Evolutionary conservation across 2,329 filamentous ascomycete species (phyloP), one percentile per base, ranked within the genome.

Genomic region (Coniochaeta sp.): DNA sequence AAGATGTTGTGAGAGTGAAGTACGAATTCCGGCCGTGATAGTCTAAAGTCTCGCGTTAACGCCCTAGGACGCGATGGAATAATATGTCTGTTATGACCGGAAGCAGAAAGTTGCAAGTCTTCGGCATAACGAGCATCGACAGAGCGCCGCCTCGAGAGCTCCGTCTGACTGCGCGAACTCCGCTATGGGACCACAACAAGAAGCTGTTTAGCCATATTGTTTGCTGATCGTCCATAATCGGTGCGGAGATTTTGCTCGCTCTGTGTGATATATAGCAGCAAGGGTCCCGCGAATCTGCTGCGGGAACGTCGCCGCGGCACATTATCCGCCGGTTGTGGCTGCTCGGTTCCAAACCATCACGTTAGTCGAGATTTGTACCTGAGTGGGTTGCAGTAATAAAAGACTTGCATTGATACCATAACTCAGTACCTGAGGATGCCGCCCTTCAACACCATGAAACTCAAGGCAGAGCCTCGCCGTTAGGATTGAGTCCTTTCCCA

Each of bases 241-340:
- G 38, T 55, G n/a, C 52, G 52, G 52, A 55, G 52, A 40, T 40
- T 16, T 17, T 40, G 38, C 38, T 40, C 3, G 38, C n/a, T 40
- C 17, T 5, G 4, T 2, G 47, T 17, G 6, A n/a, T 9, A 16
- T 8, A 36, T 19, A 17, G 24, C 31, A 36, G 54, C 19, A 56
- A 22, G 31, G 54, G 31, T 28, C 16, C 26, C 4, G 36, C 5
- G 26, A 8, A 55, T 36, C 8, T 14, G 17, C 19, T 52, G 47
- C 47, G 24, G 47, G 47, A 52, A 56, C 54, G 19, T 36, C 54
- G 17, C 54, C 12, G 36, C 54, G 19, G 54, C 33, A 56, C 31
- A 60, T 60, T 60, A 60, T 36, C 59, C 59, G 59, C 52, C 54
- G 59, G 59, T 22, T 57, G 55, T 58, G 16, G 26, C 58, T 22